Evolutionary conservation across 1,139 yeast genomes (phyloP), one percentile per base, ranked within the genome.

Genomic region (Magnusiomyces suaveolens): DNA sequence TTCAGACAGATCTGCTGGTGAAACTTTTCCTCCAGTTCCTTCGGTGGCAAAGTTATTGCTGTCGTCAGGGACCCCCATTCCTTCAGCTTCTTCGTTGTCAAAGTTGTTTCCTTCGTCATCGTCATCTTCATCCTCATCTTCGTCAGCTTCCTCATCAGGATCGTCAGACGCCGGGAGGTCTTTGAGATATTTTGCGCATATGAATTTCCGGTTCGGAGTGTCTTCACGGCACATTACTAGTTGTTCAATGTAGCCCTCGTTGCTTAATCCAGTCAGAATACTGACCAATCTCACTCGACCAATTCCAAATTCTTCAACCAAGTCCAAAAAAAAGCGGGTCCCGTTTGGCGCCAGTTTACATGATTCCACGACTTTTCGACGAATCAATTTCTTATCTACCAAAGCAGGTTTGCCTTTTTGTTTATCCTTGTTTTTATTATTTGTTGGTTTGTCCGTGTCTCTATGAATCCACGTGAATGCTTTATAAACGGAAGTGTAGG

Each of bases 281-380:
- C 81, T 72, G 1, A 79, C 80, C 48, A 87, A 39, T n/a, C 53
- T 52, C 39, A 44, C 50, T n/a, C 55, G 52, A 10, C 51, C 43
- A 39, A 54, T 54, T 25, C 33, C 21, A 10, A 56, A 66, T 63
- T 86, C 87, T 46, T 76, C 71, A 60, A 80, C 79, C 59, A 87
- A 71, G 67, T 87, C 95, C 26, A 74, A 69, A 48, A 82, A 75
- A 26, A 85, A 83, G 46, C 95, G 76, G 23, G 87, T 73, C 1
- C 82, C 79, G 63, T 84, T 81, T 41, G 87, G 85, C 0, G 95
- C 90, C 1, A 69, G 67, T 59, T 82, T 81, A 16, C 84, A 75
- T 12, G 81, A 75, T 6, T 73, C 75, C 49, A 84, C 78, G 1
- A 87, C 77, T 14, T 69, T 64, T 14, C 64, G 64, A n/a, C 73